Base-by-base conservation (phyloP, 1,284 basidiomycete genomes). In the Malassezia equina region DNA sequence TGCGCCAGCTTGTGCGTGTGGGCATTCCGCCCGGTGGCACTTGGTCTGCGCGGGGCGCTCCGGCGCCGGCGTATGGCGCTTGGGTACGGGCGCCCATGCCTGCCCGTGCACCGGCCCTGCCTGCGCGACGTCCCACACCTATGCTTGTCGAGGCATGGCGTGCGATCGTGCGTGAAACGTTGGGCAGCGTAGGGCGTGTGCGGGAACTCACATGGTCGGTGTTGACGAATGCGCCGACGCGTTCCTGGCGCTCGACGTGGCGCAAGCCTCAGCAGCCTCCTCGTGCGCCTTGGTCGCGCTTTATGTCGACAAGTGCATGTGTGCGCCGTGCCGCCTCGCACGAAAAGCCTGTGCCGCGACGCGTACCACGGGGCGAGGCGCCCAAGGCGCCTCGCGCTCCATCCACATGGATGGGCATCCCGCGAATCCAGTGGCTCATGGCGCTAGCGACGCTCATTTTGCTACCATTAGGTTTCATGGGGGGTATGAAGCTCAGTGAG, bases 1-100 rank as follows among this genome's bases (percentile, higher is more conserved):
- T 70, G 0, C 43, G 59, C 0, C 55, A 49, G 23, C 50, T 68
- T 27, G 33, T 63, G 33, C 27, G 39, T 15, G 48, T 51, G 21
- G 63, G 62, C 7, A 50, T 62, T 36, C 60, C 50, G 12, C 65
- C 67, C 1, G 63, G 65, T 0, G 65, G 61, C 4, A 41, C 59
- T 7, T 42, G 62, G 28, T 46, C 48, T 3, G 36, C 45, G 4
- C 45, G 51, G 25, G 32, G 21, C 27, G 27, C 58, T 36, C 3
- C 52, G 3, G 23, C 47, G 7, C 24, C 9, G 25, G 19, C 32
- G 1, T 7, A n/a, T 4, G 25, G 42, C 4, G 47, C 58, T 15
- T 62, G 60, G 60, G 44, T 28, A 12, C 44, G 44, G 4, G 28
- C 27, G 7, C 13, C 17, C 4, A 12, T 29, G 21, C 31, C 25